Percentiles rank a stretch among this genome's conserved stretches.
These are phyloP conservation scores for Tarenaya hassleriana DNA, from an alignment of 345 rosid species.

Conservation along the genomic window DNA sequence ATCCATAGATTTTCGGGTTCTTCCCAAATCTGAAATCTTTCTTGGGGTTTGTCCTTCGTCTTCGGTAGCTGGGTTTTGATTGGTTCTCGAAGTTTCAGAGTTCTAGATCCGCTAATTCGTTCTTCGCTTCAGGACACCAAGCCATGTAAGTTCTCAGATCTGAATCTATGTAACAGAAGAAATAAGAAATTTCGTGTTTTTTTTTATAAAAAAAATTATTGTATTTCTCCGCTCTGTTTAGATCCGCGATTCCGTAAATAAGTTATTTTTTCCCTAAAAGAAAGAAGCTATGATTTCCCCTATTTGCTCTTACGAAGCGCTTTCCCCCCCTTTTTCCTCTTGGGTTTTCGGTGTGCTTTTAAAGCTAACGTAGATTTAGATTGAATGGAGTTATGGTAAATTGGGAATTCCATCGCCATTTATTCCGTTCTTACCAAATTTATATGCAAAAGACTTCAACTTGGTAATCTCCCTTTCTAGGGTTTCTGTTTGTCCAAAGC, in stretches of 20 bases:
- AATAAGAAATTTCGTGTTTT: neutral
- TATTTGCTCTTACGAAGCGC: slow-evolving; percentile 17
- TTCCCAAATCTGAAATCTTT: slow-evolving; percentile 21
- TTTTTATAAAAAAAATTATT: slow-evolving; percentile 18
- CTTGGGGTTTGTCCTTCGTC: slow-evolving; percentile 21
- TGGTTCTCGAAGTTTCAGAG: slow-evolving; percentile 18
- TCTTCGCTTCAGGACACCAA: slow-evolving; percentile 29
- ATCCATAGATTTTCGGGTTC: slow-evolving; percentile 20
- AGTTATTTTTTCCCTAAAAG: slow-evolving; percentile 16
- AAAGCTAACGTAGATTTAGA: slow-evolving; percentile 17
- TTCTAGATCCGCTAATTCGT: slow-evolving; percentile 26
- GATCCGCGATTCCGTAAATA: slow-evolving; percentile 27
- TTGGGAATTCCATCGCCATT: slow-evolving; percentile 11
- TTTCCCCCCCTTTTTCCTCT: slow-evolving; percentile 5
- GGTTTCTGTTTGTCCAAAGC: slow-evolving; percentile 23
- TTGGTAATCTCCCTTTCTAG: slow-evolving; percentile 12
- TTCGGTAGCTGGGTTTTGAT: slow-evolving; percentile 26
- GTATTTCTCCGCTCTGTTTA: slow-evolving; percentile 31
- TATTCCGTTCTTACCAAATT: neutral
- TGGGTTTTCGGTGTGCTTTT: slow-evolving; percentile 4
- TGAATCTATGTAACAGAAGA: slow-evolving; percentile 31
- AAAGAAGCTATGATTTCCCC: slow-evolving; percentile 5
- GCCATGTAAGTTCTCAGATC: slow-evolving; percentile 69
- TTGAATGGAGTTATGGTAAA: slow-evolving; percentile 15
- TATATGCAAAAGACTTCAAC: too few species aligned